Percentiles rank a stretch among this genome's conserved stretches.
Conservation (phyloP, 306 rosid genomes). For the Cicer pinnatifidum region DNA sequence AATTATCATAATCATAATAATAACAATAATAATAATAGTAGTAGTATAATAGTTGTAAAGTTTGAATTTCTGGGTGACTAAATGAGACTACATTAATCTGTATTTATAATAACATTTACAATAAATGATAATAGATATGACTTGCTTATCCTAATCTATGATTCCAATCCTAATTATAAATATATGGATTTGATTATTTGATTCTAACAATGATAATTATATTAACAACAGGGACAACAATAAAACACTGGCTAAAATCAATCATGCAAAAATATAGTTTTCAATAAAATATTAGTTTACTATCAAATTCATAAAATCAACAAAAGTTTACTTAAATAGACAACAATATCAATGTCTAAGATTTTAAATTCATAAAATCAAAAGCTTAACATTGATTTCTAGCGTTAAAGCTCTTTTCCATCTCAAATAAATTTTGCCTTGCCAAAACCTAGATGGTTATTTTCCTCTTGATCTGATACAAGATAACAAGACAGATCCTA, state of each 20-base stretch:
- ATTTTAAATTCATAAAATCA: slow-evolving; percentile 10
- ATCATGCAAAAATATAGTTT: not conserved
- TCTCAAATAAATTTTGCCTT: slow-evolving; percentile 13
- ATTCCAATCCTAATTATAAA: too few relatives aligned
- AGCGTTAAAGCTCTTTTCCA: not conserved
- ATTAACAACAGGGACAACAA: not conserved
- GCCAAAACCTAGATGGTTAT: slow-evolving; percentile 2
- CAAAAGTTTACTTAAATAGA: not conserved
- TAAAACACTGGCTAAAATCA: slow-evolving; percentile 1
- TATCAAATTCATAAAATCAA: too few relatives aligned
- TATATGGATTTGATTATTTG: too few relatives aligned
- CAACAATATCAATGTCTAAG: slow-evolving; percentile 3
- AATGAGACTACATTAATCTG: too few relatives aligned
- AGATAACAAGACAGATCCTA: not conserved
- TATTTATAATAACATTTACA: too few relatives aligned
- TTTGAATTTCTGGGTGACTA: too few relatives aligned
- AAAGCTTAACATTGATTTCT: not conserved
- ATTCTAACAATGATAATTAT: too few relatives aligned
- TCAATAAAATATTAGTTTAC: not conserved
- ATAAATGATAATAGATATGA: too few relatives aligned
- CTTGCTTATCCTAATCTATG: too few relatives aligned
- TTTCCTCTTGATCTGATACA: slow-evolving; percentile 12
- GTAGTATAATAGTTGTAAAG: too few relatives aligned
- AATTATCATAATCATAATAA: not conserved
- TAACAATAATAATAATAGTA: too few relatives aligned